Conservation (phyloP, 2,329 filamentous ascomycete genomes). For the Xylariaceae sp. region DNA sequence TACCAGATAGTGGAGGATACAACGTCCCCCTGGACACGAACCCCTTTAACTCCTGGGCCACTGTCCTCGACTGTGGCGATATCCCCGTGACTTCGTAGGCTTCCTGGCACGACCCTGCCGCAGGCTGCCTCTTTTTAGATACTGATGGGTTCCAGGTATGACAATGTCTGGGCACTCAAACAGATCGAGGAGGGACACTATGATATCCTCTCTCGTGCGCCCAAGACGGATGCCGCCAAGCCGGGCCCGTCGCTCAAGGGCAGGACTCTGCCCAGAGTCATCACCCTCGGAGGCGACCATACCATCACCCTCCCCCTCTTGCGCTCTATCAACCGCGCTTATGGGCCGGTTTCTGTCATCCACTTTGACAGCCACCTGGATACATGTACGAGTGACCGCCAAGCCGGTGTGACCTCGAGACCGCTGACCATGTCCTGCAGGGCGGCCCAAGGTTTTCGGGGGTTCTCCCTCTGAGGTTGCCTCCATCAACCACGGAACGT, state of each 20-base stretch:
- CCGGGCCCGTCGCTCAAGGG: slow-evolving; percentile 62
- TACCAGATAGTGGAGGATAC: slow-evolving; percentile 63
- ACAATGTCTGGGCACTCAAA: slow-evolving; percentile 72
- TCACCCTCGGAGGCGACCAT: slow-evolving; percentile 64
- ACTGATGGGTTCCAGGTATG: slow-evolving; percentile 47
- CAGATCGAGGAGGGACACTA: slow-evolving; percentile 85
- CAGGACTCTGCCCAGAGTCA: slow-evolving; percentile 71
- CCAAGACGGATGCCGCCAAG: slow-evolving; percentile 60
- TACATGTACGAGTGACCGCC: slow-evolving; percentile 53
- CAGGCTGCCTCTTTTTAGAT: neutral
- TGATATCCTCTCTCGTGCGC: slow-evolving; percentile 61
- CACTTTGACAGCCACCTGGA: slow-evolving; percentile 60
- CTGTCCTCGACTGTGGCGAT: slow-evolving; percentile 74
- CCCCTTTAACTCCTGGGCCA: slow-evolving; percentile 75
- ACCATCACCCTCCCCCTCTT: slow-evolving; percentile 55
- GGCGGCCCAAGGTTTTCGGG: slow-evolving; percentile 81
- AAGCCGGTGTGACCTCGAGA: too few species aligned
- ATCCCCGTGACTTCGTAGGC: slow-evolving; percentile 75
- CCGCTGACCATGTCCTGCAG: too few species aligned
- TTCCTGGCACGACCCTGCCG: neutral
- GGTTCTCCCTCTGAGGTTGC: slow-evolving; percentile 70
- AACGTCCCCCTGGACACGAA: slow-evolving; percentile 76
- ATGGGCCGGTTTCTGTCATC: slow-evolving; percentile 53
- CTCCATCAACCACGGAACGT: slow-evolving; percentile 78
- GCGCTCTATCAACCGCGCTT: slow-evolving; percentile 52